Percentiles rank a stretch among this genome's conserved stretches.
phyloP scores from a whole-genome alignment of 495 filamentous ascomycete genomes.

The Aspergillus diversus region DNA sequence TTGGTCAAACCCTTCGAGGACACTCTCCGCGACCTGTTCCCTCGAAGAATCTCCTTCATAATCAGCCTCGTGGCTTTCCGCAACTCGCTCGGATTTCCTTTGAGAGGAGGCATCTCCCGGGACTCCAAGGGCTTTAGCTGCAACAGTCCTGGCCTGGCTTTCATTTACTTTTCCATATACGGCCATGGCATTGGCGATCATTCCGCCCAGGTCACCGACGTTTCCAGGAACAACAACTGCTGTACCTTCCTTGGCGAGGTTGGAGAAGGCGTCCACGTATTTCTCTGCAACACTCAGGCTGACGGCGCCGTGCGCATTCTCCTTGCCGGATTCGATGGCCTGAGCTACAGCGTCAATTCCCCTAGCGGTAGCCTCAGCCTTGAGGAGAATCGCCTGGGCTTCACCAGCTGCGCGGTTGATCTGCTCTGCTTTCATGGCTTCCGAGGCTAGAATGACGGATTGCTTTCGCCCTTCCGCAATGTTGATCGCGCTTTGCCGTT shows the following conservation, averaged over 20 bases:
- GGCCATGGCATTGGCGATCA: constrained; percentile 95
- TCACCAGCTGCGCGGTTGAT: constrained; percentile 92
- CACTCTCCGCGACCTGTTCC: constrained; percentile 51
- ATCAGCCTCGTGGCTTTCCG: constrained; percentile 24
- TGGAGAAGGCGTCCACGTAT: constrained; percentile 94
- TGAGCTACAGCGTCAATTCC: constrained; percentile 86
- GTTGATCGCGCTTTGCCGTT: constrained; percentile 95
- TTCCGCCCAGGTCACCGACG: constrained; percentile 92
- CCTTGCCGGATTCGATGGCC: constrained; percentile 69
- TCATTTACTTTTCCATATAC: constrained; percentile 94
- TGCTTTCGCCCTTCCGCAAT: constrained; percentile 97
- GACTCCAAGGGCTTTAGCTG: constrained; percentile 52
- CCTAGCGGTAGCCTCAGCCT: constrained; percentile 80
- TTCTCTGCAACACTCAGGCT: constrained; percentile 92
- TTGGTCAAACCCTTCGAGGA: constrained; percentile 58
- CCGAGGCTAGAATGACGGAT: constrained; percentile 90
- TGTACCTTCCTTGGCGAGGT: constrained; percentile 90
- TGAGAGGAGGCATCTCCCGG: constrained; percentile 18
- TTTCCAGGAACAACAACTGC: constrained; percentile 95
- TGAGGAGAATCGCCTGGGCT: constrained; percentile 86
- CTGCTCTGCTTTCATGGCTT: constrained; percentile 86
- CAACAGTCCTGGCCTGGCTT: constrained; percentile 72
- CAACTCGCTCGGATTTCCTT: not conserved
- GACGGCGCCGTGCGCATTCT: constrained; percentile 78
- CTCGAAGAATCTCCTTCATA: constrained; percentile 19